phyloP scores from a whole-genome alignment of 2,329 filamentous ascomycete species.

The Epicoccum nigrum region DNA sequence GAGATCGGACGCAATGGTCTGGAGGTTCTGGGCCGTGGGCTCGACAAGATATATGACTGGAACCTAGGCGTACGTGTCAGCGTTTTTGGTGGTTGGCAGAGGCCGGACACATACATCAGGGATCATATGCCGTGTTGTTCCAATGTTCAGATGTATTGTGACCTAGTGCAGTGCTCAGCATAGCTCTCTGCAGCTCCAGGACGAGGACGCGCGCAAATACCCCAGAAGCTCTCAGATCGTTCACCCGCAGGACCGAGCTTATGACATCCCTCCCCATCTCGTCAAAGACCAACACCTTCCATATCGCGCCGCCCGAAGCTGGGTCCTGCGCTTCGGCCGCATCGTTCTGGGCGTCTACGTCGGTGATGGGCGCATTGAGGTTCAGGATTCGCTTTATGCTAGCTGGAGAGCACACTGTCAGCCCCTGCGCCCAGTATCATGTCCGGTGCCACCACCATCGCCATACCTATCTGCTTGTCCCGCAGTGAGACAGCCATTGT shows the following conservation, averaged over 20 bases:
- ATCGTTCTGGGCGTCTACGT: constrained; percentile 68
- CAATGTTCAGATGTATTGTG: constrained; percentile 65
- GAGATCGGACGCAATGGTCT: constrained; percentile 83
- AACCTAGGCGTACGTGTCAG: constrained; percentile 28
- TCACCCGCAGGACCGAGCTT: constrained; percentile 92
- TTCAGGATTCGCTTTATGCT: constrained; percentile 96
- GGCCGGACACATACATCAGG: constrained; percentile 71
- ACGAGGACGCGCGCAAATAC: constrained; percentile 40
- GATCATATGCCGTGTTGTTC: constrained; percentile 82
- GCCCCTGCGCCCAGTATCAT: background rate
- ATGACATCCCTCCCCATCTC: constrained; percentile 92
- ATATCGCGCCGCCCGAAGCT: constrained; percentile 25
- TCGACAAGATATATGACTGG: constrained; percentile 97
- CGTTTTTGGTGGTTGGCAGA: background rate
- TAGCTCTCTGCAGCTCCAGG: background rate
- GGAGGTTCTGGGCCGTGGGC: constrained; percentile 79
- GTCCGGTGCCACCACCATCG: too few species aligned
- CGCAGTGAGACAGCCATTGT: constrained; percentile 57
- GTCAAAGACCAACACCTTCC: constrained; percentile 84
- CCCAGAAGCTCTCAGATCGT: constrained; percentile 90
- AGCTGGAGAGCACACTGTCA: constrained; percentile 57
- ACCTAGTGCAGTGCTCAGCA: constrained; percentile 71
- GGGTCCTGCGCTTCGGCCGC: constrained; percentile 19
- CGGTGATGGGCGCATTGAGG: constrained; percentile 74
- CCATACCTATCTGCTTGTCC: constrained; percentile 67